Evolutionary conservation across 192 early-diverging fungal species (phyloP).

Genomic region (Cladochytrium replicatum): DNA sequence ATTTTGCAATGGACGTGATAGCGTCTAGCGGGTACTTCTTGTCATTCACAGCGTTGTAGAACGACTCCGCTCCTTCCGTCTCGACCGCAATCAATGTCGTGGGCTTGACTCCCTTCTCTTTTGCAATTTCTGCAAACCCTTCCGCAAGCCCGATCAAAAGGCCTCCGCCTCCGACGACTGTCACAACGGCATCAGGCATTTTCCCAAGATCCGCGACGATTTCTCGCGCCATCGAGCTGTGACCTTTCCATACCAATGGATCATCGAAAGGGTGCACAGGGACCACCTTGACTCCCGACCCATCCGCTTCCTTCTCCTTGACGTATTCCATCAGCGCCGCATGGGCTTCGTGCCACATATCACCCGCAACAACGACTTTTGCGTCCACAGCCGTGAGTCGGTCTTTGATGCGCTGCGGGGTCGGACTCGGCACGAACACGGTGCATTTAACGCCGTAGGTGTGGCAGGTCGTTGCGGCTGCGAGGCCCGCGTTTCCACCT

Average conservation of each 20-base stretch:
- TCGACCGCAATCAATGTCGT: conserved; percentile 23
- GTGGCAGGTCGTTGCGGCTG: conserved; percentile 11
- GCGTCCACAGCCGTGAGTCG: conserved; percentile 13
- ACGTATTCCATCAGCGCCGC: conserved; percentile 9
- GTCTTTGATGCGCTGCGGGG: conserved; percentile 1
- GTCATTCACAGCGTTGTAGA: neutral
- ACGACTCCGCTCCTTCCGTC: conserved; percentile 21
- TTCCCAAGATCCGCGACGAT: conserved; percentile 12
- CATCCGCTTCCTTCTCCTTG: neutral
- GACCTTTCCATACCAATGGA: conserved; percentile 19
- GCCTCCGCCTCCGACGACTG: conserved; percentile 30
- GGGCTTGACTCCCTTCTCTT: neutral
- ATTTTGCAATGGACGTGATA: conserved; percentile 27
- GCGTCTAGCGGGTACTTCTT: too few relatives aligned
- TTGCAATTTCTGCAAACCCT: conserved; percentile 10
- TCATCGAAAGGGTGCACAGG: conserved; percentile 36
- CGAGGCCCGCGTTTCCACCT: conserved; percentile 31
- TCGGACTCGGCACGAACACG: conserved; percentile 25
- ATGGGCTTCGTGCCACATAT: conserved; percentile 31
- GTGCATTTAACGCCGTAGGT: neutral
- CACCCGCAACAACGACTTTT: conserved; percentile 15
- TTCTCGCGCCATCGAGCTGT: conserved; percentile 19
- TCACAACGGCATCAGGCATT: conserved; percentile 23
- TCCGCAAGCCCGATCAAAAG: conserved; percentile 20
- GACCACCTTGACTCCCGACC: conserved; percentile 7